These are phyloP conservation scores for Auxenochlorella protothecoides DNA, from an alignment of 139 green algal species.

Conservation along the genomic window DNA sequence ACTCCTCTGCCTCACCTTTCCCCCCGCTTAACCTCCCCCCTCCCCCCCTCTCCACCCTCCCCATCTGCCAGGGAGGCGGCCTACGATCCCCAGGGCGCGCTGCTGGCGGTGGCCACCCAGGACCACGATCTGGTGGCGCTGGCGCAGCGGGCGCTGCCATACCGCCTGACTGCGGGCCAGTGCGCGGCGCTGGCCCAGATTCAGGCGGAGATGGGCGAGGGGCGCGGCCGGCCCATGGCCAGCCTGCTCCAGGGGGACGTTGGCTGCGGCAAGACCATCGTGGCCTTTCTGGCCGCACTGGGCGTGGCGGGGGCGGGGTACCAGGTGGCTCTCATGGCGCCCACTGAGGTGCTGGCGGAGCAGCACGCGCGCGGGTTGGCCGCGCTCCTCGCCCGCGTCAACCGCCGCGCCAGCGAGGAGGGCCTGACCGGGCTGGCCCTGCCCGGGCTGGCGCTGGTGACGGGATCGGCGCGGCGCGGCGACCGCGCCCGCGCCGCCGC, in stretches of 20 bases:
- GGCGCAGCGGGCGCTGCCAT: conserved; percentile 23
- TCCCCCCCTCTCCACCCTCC: too few relatives aligned
- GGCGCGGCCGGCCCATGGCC: conserved; percentile 47
- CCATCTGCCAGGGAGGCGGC: too few relatives aligned
- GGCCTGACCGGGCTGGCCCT: not conserved
- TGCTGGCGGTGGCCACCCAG: not conserved
- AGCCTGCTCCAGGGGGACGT: conserved; percentile 91
- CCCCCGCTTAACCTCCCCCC: too few relatives aligned
- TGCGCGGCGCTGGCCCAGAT: conserved; percentile 26
- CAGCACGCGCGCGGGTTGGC: conserved; percentile 52
- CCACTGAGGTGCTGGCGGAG: conserved; percentile 78
- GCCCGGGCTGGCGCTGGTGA: conserved; percentile 26
- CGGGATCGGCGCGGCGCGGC: conserved; percentile 23
- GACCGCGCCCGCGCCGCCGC: conserved; percentile 8
- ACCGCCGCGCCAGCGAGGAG: not conserved
- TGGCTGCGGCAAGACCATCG: conserved; percentile 87
- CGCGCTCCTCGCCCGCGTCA: conserved; percentile 32
- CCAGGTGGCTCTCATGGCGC: conserved; percentile 79
- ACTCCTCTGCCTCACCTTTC: too few relatives aligned
- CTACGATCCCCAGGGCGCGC: too few relatives aligned
- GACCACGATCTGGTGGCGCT: conserved; percentile 18
- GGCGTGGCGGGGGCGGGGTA: conserved; percentile 48
- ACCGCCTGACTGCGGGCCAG: conserved; percentile 44
- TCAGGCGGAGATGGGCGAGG: conserved; percentile 19
- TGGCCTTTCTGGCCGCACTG: conserved; percentile 76